A percentile compares a stretch with the other conserved stretches of the same genome.
These are phyloP conservation scores for Russula abietina DNA, from an alignment of 768 basidiomycete genomes.

Conservation along the genomic window DNA sequence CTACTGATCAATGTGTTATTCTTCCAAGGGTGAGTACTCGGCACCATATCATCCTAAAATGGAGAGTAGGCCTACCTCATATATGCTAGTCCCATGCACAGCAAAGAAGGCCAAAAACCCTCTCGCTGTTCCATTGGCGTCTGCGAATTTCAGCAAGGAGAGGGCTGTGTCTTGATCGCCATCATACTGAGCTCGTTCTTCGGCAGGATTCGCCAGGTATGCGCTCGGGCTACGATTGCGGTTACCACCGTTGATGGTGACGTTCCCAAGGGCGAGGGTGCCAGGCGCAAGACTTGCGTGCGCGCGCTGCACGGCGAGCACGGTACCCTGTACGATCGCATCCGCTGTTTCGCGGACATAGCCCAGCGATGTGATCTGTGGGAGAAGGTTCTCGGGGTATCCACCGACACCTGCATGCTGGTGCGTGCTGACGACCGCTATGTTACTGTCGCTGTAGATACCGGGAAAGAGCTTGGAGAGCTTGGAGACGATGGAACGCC, in stretches of 20 bases:
- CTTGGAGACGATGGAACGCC: conserved; percentile 57
- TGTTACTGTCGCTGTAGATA: conserved; percentile 62
- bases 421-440: conserved; percentile 72
- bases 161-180: conserved; percentile 72
- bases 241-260: conserved; percentile 61
- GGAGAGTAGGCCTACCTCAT: conserved; percentile 42
- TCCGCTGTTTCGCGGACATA: conserved; percentile 66
- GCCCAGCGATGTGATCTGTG: conserved; percentile 68
- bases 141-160: conserved; percentile 61
- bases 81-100: conserved; percentile 77
- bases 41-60: neutral
- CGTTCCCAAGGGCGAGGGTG: conserved; percentile 57
- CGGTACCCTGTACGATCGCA: conserved; percentile 65
- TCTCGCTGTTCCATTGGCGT: conserved; percentile 47
- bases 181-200: conserved; percentile 59
- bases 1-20: conserved; percentile 78
- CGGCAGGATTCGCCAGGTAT: conserved; percentile 68
- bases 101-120: conserved; percentile 72
- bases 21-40: conserved; percentile 31
- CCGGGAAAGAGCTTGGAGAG: conserved; percentile 54
- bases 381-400: conserved; percentile 72
- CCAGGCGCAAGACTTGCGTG: conserved; percentile 58
- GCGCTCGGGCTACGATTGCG: conserved; percentile 71
- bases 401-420: conserved; percentile 75
- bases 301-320: conserved; percentile 62